phyloP scores from a whole-genome alignment of 805 yeast species.

The Saturnispora besseyi region DNA sequence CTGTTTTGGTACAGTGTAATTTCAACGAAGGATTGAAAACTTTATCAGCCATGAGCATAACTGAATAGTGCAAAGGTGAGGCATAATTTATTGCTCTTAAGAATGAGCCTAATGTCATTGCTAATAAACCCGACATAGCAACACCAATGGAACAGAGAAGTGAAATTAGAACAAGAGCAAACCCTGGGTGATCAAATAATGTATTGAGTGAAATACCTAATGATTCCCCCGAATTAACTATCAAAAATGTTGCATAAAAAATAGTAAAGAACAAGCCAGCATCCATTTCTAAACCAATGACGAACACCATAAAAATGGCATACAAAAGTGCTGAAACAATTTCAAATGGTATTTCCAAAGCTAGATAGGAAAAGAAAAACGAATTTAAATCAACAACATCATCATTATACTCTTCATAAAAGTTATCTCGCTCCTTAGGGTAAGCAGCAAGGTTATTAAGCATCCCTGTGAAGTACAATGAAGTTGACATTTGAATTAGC shows the following conservation, averaged over 20 bases:
- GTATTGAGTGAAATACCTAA: constrained; percentile 76
- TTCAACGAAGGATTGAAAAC: constrained; percentile 43
- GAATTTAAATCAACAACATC: constrained; percentile 57
- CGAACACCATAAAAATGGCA: constrained; percentile 55
- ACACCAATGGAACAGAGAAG: constrained; percentile 60
- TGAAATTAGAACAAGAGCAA: constrained; percentile 68
- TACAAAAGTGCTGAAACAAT: constrained; percentile 49
- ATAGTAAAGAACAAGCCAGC: constrained; percentile 59
- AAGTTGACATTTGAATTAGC: constrained; percentile 61
- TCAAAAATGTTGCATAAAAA: constrained; percentile 42
- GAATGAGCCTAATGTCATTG: constrained; percentile 63
- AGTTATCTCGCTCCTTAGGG: constrained; percentile 64
- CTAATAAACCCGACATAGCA: constrained; percentile 79
- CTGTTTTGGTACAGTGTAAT: constrained; percentile 37
- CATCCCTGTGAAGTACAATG: constrained; percentile 72
- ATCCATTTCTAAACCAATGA: constrained; percentile 63
- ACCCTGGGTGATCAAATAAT: constrained; percentile 62
- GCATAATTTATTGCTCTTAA: constrained; percentile 63
- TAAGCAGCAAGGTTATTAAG: constrained; percentile 68
- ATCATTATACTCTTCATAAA: constrained; percentile 72
- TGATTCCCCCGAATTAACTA: constrained; percentile 73
- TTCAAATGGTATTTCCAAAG: constrained; percentile 64
- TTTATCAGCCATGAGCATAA: constrained; percentile 48
- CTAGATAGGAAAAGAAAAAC: constrained; percentile 50
- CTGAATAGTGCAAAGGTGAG: constrained; percentile 71